Base-by-base conservation (phyloP, 108 stramenopile genomes). In the Nitzschia sp. region DNA sequence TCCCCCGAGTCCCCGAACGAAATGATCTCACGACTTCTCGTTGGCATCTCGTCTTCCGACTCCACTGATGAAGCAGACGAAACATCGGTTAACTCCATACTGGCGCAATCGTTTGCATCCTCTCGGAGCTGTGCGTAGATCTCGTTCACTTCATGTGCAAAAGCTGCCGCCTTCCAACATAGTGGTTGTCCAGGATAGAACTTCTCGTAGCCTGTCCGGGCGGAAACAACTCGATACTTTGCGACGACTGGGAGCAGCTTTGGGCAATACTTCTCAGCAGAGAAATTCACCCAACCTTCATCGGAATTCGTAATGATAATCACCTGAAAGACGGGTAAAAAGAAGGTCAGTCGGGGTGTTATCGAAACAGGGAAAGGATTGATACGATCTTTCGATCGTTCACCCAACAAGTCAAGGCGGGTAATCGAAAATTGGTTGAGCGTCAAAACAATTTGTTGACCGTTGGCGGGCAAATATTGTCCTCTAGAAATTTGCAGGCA, bases 101-200 rank as follows among this genome's bases (percentile, higher is more conserved):
- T 84, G 6, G 73, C 81, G 33, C 68, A 79, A 15, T 80, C 84
- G 22, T 75, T 65, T n/a, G 58, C 52, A 1, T 73, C 73, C 38
- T 89, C 86, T 34, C 86, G 85, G 41, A 84, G 41, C 23, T 63
- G 19, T 33, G 81, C 80, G 50, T 83, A 92, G 54, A 86, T 81
- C 64, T 96, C 92, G 48, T 93, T 92, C 19, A 92, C 90, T 66
- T 96, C 95, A 78, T 96, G 92, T 1, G 95, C 95, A 78, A 96
- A 96, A 32, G 95, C 95, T 17, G 95, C 95, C 16, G 95, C 92
- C 66, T 96, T 96, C 95, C 95, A 96, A 67, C 95, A 96, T 5
- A 93, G 76, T 2, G 95, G 90, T 67, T 91, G 89, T 19, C 82
- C 81, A 21, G 95, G 95, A 69, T 93, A 96, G 64, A 93, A 93